Conservation (phyloP, 192 early-diverging fungal species). For the Lobosporangium transversale region DNA sequence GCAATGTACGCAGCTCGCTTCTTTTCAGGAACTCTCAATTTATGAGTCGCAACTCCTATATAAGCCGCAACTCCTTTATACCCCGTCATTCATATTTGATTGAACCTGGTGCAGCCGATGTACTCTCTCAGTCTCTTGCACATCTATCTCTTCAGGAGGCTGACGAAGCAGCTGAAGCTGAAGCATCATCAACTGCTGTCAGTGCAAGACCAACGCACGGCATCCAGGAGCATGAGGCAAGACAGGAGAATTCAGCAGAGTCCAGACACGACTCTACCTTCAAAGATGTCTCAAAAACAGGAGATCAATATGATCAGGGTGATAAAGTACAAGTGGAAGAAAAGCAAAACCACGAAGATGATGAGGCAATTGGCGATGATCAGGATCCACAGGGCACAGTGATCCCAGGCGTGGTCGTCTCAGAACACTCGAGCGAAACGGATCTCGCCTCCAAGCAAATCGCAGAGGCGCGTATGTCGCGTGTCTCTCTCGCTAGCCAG, state of each 20-base stretch:
- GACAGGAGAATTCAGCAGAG: not conserved
- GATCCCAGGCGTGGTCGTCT: constrained; percentile 42
- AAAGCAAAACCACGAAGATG: constrained; percentile 14
- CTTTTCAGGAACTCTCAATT: constrained; percentile 46
- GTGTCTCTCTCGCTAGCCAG: constrained; percentile 40
- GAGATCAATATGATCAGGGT: not conserved
- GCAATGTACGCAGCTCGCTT: constrained; percentile 45
- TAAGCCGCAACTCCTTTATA: constrained; percentile 51
- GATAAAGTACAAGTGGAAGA: not conserved
- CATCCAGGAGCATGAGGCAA: constrained; percentile 1
- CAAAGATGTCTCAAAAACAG: constrained; percentile 20
- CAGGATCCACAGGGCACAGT: constrained; percentile 1
- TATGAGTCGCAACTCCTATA: constrained; percentile 42
- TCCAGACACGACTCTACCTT: not conserved
- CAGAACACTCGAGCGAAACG: constrained; percentile 19
- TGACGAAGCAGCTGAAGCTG: constrained; percentile 37
- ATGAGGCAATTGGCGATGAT: constrained; percentile 8
- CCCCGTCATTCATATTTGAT: constrained; percentile 52
- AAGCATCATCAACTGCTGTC: not conserved
- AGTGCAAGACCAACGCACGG: not conserved
- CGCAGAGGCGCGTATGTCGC: constrained; percentile 37
- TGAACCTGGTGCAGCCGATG: constrained; percentile 46
- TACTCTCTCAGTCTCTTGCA: constrained; percentile 38
- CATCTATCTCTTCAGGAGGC: constrained; percentile 47
- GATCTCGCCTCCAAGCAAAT: constrained; percentile 22